Conservation (phyloP, 2,329 filamentous ascomycete species). For the Neofusicoccum laricinum region DNA sequence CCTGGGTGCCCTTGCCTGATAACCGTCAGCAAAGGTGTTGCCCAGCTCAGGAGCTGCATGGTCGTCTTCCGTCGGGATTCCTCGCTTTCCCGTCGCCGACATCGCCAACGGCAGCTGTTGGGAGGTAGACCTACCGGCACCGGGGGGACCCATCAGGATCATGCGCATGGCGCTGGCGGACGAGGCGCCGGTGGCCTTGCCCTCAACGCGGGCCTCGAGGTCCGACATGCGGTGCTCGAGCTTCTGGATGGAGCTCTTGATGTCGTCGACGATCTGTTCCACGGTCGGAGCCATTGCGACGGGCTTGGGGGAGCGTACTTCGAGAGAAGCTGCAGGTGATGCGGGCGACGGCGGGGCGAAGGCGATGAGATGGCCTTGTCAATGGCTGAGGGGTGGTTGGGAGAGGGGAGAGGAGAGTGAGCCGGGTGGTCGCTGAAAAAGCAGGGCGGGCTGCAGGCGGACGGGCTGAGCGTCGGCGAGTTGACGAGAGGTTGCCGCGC, state of each 20-base stretch:
- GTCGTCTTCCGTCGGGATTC: not conserved
- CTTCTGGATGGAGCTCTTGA: conserved; percentile 78
- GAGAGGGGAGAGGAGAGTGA: not conserved
- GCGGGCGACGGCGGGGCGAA: not conserved
- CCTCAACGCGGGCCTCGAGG: conserved; percentile 67
- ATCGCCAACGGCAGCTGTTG: conserved; percentile 1
- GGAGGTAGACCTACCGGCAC: conserved; percentile 72
- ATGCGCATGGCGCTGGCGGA: conserved; percentile 64
- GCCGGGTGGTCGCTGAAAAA: conserved; percentile 2
- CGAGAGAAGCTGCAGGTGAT: conserved; percentile 1
- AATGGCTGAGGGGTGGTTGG: conserved; percentile 7
- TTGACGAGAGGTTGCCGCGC: not conserved
- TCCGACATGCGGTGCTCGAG: conserved; percentile 84
- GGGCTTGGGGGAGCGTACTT: not conserved
- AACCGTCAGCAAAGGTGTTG: conserved; percentile 24
- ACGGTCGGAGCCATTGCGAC: conserved; percentile 80
- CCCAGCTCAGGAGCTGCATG: not conserved
- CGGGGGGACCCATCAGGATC: conserved; percentile 96
- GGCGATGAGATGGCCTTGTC: conserved; percentile 4
- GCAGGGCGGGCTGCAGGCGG: not conserved
- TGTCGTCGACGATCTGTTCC: conserved; percentile 73
- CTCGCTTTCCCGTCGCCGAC: not conserved
- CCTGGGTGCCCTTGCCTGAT: conserved; percentile 96
- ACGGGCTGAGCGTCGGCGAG: conserved; percentile 1
- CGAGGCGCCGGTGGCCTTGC: conserved; percentile 52